Evolutionary conservation across 192 early-diverging fungal species (phyloP), one percentile per base, ranked within the genome.

Genomic region (Pilobolus umbonatus): DNA sequence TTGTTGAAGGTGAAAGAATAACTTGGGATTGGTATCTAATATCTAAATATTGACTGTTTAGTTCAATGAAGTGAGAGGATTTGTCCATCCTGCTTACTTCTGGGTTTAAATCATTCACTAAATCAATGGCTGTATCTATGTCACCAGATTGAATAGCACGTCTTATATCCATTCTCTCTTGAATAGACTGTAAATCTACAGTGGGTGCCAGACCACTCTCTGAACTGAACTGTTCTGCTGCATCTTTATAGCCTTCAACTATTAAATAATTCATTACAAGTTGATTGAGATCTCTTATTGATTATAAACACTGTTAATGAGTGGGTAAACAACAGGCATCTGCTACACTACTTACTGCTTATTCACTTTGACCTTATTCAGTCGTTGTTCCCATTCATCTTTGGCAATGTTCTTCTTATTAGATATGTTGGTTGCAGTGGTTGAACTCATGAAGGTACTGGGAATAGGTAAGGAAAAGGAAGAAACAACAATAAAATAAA

Each of bases 231-330:
- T 95, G 92, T 73, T 98, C 91, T 0, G 95, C 97, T 0, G 97
- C 97, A 67, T 98, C 94, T 73, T 95, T 98, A 81, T 94, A 98
- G 7, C 97, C 97, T 72, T 99, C 97, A 44, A 99, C 95, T 11
- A 98, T 86, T 21, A 99, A 75, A 56, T 99, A 99, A 80, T 99
- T 96, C 95, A 99, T 98, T 32, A 99, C 84, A 22, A 99, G 83
- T 69, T 92, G 92, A 83, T 98, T 98, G 42, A 99, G 78, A 73
- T 97, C 95, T 22, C 91, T 89, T 73, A 21, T 12, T 17, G 11
- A 11, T 35, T 35, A 35, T 35, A 21, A 25, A 28, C 21, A 55
- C 46, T 15, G 39, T 17, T 10, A 45, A 1, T 25, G 32, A 39
- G 3, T 11, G 12, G 9, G 5, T 28, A 8, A 46, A 22, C 22